Conservation (phyloP, 2,329 filamentous ascomycete genomes). For the Neoarthrinium moseri region DNA sequence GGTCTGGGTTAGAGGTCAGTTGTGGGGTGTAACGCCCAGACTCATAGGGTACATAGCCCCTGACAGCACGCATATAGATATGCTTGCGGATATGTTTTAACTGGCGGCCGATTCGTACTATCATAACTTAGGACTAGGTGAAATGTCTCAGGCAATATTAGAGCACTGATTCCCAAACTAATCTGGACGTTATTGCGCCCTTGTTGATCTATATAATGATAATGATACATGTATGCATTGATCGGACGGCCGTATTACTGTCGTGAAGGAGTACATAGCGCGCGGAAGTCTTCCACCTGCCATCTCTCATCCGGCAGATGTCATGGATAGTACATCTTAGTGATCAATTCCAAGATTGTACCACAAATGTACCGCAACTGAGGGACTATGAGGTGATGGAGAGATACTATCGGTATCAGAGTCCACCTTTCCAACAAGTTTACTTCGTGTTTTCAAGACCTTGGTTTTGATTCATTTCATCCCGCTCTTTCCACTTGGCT, state of each 20-base stretch:
- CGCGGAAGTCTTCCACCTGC: background rate
- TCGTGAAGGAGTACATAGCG: background rate
- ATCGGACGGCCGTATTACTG: too few relatives aligned
- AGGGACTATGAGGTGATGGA: too few relatives aligned
- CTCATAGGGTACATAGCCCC: too few relatives aligned
- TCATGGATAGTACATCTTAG: background rate
- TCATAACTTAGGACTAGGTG: too few relatives aligned
- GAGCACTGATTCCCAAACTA: background rate
- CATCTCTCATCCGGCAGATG: background rate
- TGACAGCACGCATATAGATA: background rate
- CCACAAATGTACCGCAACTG: background rate
- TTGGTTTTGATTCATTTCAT: too few relatives aligned
- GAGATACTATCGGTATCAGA: too few relatives aligned
- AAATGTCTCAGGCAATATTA: too few relatives aligned
- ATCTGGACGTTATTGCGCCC: background rate
- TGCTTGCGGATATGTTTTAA: too few relatives aligned
- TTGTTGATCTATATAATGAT: background rate
- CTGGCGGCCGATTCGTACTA: too few relatives aligned
- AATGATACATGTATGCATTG: background rate
- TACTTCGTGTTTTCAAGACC: too few relatives aligned
- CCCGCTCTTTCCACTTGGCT: background rate
- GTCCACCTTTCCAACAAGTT: too few relatives aligned
- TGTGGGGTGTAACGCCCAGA: background rate
- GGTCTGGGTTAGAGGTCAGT: background rate
- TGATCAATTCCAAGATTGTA: background rate